phyloP scores from a whole-genome alignment of 140 eudicot species.

The Eryngium alpinum region DNA sequence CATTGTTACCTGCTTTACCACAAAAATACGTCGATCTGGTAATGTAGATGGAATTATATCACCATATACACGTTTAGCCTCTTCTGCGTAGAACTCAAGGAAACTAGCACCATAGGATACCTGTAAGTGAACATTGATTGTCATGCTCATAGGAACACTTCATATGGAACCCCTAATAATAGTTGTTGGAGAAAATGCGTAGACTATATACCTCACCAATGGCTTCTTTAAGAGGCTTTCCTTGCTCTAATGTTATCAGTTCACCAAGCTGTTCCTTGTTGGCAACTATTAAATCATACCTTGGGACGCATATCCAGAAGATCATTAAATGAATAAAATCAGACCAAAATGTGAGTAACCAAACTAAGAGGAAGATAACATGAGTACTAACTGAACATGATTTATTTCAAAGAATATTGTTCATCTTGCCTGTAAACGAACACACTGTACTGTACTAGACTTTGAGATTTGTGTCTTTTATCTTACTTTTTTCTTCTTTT shows the following conservation, averaged over 20 bases:
- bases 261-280: slow-evolving; percentile 89
- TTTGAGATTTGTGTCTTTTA: neutral
- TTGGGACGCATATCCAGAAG: slow-evolving; percentile 12
- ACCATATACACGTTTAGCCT: slow-evolving; percentile 87
- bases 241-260: slow-evolving; percentile 88
- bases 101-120: slow-evolving; percentile 75
- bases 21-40: slow-evolving; percentile 81
- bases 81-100: slow-evolving; percentile 81
- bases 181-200: neutral
- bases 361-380: neutral
- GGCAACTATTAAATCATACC: slow-evolving; percentile 60
- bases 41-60: slow-evolving; percentile 76
- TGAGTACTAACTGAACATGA: neutral
- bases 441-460: neutral
- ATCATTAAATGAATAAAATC: neutral
- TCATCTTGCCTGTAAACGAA: neutral
- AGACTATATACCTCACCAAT: slow-evolving; percentile 59
- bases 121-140: slow-evolving; percentile 26
- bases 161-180: neutral
- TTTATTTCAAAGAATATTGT: neutral
- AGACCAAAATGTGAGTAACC: neutral
- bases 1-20: slow-evolving; percentile 64
- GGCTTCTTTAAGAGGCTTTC: slow-evolving; percentile 91
- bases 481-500: neutral
- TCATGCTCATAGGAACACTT: slow-evolving; percentile 10